Conservation (phyloP, 2,329 filamentous ascomycete genomes). For the Pseudophaeomoniella oleicola region DNA sequence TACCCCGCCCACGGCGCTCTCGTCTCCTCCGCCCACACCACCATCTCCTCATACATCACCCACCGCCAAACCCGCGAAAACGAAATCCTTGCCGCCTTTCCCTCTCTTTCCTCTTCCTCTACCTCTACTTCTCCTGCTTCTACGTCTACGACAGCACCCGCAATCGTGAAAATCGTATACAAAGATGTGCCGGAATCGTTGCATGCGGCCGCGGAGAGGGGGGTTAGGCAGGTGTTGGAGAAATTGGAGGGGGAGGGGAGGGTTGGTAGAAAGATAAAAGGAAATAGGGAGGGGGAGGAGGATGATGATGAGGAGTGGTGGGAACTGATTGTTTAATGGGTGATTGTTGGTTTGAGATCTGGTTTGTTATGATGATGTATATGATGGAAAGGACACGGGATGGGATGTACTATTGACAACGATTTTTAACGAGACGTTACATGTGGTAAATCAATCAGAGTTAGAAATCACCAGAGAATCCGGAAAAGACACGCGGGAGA, state of each 20-base stretch:
- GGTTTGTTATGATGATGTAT: background rate
- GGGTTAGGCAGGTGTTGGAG: constrained; percentile 60
- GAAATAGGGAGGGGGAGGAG: constrained; percentile 11
- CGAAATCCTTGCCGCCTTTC: constrained; percentile 56
- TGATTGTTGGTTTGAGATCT: background rate
- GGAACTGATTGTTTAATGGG: background rate
- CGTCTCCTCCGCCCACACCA: constrained; percentile 55
- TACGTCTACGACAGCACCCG: constrained; percentile 53
- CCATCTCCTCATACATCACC: constrained; percentile 66
- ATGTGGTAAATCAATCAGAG: background rate
- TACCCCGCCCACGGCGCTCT: constrained; percentile 84
- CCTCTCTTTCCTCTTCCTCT: background rate
- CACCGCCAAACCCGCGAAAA: constrained; percentile 69
- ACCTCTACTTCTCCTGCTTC: constrained; percentile 9
- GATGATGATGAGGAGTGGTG: constrained; percentile 4
- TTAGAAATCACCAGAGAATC: too few relatives aligned
- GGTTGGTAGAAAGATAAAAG: constrained; percentile 25
- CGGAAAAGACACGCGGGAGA: too few relatives aligned
- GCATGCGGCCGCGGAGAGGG: constrained; percentile 60
- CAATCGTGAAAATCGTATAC: constrained; percentile 82
- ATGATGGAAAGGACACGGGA: background rate
- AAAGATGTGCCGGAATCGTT: constrained; percentile 60
- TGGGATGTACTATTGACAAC: background rate
- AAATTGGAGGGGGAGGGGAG: constrained; percentile 67
- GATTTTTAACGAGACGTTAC: background rate